Base-by-base conservation (phyloP, 2,329 filamentous ascomycete species). In the Penicillium sp. region DNA sequence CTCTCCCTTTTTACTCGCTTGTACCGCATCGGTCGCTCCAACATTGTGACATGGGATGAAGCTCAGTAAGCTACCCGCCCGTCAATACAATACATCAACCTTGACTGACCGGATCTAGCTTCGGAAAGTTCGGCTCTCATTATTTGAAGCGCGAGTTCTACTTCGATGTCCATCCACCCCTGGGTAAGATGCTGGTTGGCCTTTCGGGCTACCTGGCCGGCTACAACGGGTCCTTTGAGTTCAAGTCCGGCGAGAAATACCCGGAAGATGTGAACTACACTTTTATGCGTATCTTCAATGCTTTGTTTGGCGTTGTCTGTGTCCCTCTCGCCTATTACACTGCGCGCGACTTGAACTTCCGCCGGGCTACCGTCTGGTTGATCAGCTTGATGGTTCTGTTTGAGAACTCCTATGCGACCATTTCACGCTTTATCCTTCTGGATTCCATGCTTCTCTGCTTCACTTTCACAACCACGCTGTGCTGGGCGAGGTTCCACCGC, bases 141-240 rank as follows among this genome's bases (percentile, higher is more conserved):
- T 98, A 98, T 71, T 84, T 98, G 67, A 96, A 98, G 72, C 88
- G 91, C 70, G 93, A 98, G 72, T 96, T 97, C 77, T 98, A 98
- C 79, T 98, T 98, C 74, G 88, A 95, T 77, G 86, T 94, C 48
- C 88, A 95, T 71, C 93, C 93, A 56, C 93, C 93, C 44, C 82
- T 98, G 51, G 93, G 93, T 67, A 98, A 98, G 77, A 97, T 98
- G 82, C 83, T 98, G 46, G 91, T 98, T 60, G 93, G 93, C 53
- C 79, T 98, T 42, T 97, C 93, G 6, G 93, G 93, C 66, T 95
- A 94, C 66, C 79, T 98, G 51, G 94, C 91, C 57, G 91, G 91
- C 57, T 98, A 98, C 77, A 98, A 98, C 75, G 93, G 93, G 48
- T 94, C 91, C 3, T 98, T 98, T 72, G 93, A 98, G 67, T 98